Conservation (phyloP, 768 basidiomycete species). For the Hemileccinum impolitum region DNA sequence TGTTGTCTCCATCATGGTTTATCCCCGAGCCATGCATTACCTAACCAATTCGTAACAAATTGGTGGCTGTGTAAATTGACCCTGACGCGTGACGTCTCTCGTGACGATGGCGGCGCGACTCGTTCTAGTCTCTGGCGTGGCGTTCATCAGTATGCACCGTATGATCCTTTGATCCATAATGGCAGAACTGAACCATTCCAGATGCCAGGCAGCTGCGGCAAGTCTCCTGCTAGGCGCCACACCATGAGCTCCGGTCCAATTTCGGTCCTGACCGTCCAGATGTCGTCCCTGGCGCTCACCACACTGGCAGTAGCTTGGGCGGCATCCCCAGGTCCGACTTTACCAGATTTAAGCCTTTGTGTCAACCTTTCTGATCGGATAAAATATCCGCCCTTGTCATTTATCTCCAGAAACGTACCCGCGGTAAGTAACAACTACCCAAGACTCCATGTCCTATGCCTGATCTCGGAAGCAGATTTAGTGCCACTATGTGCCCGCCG, state of each 20-base stretch:
- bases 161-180: not conserved
- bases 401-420: too few relatives aligned
- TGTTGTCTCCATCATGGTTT: constrained; percentile 1
- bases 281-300: too few relatives aligned
- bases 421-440: too few relatives aligned
- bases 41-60: not conserved
- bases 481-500: constrained; percentile 1
- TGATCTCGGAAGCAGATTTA: not conserved
- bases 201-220: not conserved
- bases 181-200: not conserved
- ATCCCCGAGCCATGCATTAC: not conserved
- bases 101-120: constrained; percentile 4
- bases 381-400: too few relatives aligned
- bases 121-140: constrained; percentile 4
- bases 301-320: too few relatives aligned
- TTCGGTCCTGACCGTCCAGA: not conserved
- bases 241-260: constrained; percentile 1
- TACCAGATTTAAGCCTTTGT: too few relatives aligned
- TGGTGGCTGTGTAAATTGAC: constrained; percentile 19
- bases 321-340: too few relatives aligned
- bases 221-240: constrained; percentile 4
- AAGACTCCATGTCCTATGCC: not conserved
- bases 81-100: not conserved
- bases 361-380: too few relatives aligned
- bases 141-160: not conserved